Conservation (phyloP, 1,284 basidiomycete species). For the Blastosporella zonata region DNA sequence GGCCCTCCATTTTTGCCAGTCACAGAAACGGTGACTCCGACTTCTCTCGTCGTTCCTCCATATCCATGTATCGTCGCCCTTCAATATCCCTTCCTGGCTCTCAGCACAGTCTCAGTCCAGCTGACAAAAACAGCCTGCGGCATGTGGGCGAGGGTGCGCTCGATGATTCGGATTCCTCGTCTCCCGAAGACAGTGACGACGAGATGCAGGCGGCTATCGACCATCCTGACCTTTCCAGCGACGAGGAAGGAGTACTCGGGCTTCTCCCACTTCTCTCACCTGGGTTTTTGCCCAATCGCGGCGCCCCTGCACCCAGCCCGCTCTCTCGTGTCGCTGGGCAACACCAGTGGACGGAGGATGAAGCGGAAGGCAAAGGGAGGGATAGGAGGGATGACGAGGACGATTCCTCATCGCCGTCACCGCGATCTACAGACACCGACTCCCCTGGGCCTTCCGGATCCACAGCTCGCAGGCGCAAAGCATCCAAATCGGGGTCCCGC, state of each 20-base stretch:
- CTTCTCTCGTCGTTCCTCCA: slow-evolving; percentile 31
- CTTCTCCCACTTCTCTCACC: slow-evolving; percentile 30
- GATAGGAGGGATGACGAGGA: slow-evolving; percentile 31
- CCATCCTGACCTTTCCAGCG: slow-evolving; percentile 31
- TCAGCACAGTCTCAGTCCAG: slow-evolving; percentile 39
- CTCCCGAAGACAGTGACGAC: slow-evolving; percentile 33
- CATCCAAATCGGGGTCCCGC: slow-evolving; percentile 23
- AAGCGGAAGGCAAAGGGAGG: slow-evolving; percentile 15
- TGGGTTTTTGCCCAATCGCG: slow-evolving; percentile 29
- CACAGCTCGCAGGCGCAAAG: slow-evolving; percentile 19
- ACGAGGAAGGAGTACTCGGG: slow-evolving; percentile 30
- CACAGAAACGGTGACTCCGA: slow-evolving; percentile 30
- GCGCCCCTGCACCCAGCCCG: slow-evolving; percentile 54
- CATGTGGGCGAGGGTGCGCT: slow-evolving; percentile 75
- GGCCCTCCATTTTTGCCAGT: slow-evolving; percentile 35
- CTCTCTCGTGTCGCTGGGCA: slow-evolving; percentile 54
- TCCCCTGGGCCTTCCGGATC: slow-evolving; percentile 30
- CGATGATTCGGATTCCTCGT: slow-evolving; percentile 68
- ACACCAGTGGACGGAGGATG: slow-evolving; percentile 51
- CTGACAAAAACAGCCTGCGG: slow-evolving; percentile 38
- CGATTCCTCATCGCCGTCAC: slow-evolving; percentile 39
- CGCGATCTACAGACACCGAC: slow-evolving; percentile 49
- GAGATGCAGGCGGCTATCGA: slow-evolving; percentile 24
- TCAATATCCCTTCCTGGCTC: slow-evolving; percentile 24
- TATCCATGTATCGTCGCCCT: slow-evolving; percentile 27